Conservation (phyloP, 2,329 filamentous ascomycete species). For the Monosporascus sp. region DNA sequence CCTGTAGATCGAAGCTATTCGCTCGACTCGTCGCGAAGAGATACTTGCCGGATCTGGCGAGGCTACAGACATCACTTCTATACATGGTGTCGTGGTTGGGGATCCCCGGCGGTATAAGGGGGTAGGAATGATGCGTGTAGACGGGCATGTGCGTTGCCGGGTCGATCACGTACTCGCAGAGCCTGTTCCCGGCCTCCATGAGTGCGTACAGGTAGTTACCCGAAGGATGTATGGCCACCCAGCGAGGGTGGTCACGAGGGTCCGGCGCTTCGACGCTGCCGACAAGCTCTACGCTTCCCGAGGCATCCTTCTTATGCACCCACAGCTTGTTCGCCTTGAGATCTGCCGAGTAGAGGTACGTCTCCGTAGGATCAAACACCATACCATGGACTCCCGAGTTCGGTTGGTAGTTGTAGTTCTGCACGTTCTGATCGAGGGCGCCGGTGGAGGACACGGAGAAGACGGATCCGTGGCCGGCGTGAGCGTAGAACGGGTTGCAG, state of each 20-base stretch:
- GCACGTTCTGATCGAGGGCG: slow-evolving; percentile 57
- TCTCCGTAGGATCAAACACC: slow-evolving; percentile 71
- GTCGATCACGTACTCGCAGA: slow-evolving; percentile 79
- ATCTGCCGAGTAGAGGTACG: slow-evolving; percentile 75
- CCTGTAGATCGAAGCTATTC: slow-evolving; percentile 70
- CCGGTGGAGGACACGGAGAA: slow-evolving; percentile 58
- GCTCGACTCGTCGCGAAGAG: slow-evolving; percentile 82
- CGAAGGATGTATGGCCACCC: slow-evolving; percentile 78
- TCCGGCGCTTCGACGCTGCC: slow-evolving; percentile 69
- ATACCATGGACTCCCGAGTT: slow-evolving; percentile 75
- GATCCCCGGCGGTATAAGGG: slow-evolving; percentile 73
- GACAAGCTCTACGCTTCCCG: slow-evolving; percentile 62
- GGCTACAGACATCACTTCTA: slow-evolving; percentile 77
- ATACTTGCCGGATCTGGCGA: slow-evolving; percentile 64
- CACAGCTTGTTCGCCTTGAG: slow-evolving; percentile 76
- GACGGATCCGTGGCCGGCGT: slow-evolving; percentile 77
- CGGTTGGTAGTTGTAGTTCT: slow-evolving; percentile 68
- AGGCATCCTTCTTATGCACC: slow-evolving; percentile 67
- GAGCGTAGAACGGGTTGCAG: slow-evolving; percentile 84
- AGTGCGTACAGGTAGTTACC: slow-evolving; percentile 78
- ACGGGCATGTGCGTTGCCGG: slow-evolving; percentile 67
- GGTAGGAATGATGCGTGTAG: slow-evolving; percentile 72
- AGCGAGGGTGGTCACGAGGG: slow-evolving; percentile 73
- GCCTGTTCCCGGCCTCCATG: slow-evolving; percentile 83
- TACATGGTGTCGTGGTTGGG: slow-evolving; percentile 58